Conservation (phyloP, 1,139 yeast species). For the Lodderomyces jiufengensis region DNA sequence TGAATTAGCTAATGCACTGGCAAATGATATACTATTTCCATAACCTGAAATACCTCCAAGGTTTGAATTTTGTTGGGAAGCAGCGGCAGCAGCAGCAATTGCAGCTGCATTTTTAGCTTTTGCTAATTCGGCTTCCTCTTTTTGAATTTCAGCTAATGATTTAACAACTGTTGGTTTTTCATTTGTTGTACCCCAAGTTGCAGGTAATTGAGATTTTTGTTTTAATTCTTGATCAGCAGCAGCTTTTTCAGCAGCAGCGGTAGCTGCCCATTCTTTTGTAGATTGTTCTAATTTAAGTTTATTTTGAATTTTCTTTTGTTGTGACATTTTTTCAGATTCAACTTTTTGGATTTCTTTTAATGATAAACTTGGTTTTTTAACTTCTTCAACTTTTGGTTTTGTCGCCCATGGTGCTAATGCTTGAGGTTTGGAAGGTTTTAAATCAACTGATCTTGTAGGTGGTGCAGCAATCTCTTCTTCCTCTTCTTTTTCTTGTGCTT, state of each 20-base stretch:
- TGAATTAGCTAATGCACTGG: slow-evolving; percentile 27
- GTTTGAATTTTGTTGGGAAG: slow-evolving; percentile 4
- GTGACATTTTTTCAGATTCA: slow-evolving; percentile 53
- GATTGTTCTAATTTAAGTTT: slow-evolving; percentile 29
- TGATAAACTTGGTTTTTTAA: slow-evolving; percentile 47
- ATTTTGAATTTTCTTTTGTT: slow-evolving; percentile 33
- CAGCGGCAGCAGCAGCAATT: slow-evolving; percentile 14
- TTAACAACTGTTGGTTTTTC: slow-evolving; percentile 19
- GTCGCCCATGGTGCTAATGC: slow-evolving; percentile 19
- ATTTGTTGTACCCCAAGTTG: slow-evolving; percentile 49
- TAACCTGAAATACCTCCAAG: neutral
- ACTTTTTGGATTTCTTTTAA: slow-evolving; percentile 68
- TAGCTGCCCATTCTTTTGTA: slow-evolving; percentile 18
- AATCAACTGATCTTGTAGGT: slow-evolving; percentile 9
- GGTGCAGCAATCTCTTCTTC: slow-evolving; percentile 6
- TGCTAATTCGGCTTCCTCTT: slow-evolving; percentile 42
- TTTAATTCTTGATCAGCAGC: slow-evolving; percentile 11
- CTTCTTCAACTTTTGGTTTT: slow-evolving; percentile 11
- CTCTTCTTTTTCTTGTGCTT: neutral
- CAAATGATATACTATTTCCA: slow-evolving; percentile 24
- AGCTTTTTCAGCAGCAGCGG: slow-evolving; percentile 25
- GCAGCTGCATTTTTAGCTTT: slow-evolving; percentile 21
- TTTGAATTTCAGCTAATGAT: slow-evolving; percentile 46
- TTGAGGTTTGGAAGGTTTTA: slow-evolving; percentile 23
- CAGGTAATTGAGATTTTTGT: slow-evolving; percentile 38